These are phyloP conservation scores for Pyricularia sp. DNA, from an alignment of 2,329 filamentous ascomycete species.

Conservation along the genomic window DNA sequence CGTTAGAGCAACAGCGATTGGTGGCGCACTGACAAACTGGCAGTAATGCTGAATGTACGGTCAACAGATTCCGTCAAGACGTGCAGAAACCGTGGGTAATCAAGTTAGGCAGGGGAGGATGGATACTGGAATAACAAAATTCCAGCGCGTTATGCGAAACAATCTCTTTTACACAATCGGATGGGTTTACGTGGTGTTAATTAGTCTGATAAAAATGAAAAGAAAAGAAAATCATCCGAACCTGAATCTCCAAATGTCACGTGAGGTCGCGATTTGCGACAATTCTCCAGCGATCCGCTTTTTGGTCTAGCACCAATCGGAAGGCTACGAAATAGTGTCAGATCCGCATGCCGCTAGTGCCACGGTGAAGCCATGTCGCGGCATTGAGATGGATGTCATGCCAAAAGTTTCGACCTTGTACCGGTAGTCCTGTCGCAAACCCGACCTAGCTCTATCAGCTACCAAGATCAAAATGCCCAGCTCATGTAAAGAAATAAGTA, in stretches of 20 bases:
- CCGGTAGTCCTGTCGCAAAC: neutral
- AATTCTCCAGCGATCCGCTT: neutral
- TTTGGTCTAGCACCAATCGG: neutral
- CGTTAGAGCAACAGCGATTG: neutral
- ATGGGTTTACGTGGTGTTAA: neutral
- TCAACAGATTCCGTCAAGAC: neutral
- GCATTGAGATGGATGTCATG: neutral
- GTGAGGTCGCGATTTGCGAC: neutral
- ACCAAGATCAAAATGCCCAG: constrained; percentile 55
- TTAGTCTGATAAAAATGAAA: neutral
- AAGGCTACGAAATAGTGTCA: neutral
- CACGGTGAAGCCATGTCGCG: neutral
- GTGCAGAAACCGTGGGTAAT: neutral
- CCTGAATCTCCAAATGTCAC: neutral
- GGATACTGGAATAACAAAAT: too few species aligned
- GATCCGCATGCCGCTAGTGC: neutral
- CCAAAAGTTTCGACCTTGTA: neutral
- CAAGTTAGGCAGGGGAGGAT: too few species aligned
- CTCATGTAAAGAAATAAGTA: constrained; percentile 95
- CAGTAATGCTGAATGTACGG: neutral
- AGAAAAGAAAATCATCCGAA: neutral
- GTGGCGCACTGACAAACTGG: neutral
- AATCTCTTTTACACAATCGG: neutral
- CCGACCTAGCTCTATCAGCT: neutral
- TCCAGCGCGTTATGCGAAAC: too few species aligned